phyloP scores from a whole-genome alignment of 1,139 yeast genomes.

The Spencermartinsiella ligniputridi region DNA sequence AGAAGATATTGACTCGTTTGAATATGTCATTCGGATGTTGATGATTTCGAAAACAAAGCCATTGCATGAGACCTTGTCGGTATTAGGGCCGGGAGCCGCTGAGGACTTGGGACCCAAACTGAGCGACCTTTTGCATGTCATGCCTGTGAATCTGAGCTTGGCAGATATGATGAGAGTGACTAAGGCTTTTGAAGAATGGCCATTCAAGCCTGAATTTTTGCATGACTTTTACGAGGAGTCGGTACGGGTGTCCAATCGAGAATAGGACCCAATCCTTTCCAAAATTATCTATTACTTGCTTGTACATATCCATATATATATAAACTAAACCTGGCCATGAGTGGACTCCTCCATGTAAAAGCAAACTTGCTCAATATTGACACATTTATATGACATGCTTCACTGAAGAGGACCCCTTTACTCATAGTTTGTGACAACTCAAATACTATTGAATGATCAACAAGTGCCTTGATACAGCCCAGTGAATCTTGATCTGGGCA shows the following conservation, averaged over 20 bases:
- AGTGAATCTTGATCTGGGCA: too few relatives aligned
- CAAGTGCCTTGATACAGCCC: too few relatives aligned
- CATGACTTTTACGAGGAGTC: slow-evolving; percentile 39
- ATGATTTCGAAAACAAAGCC: slow-evolving; percentile 51
- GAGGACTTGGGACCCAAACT: slow-evolving; percentile 50
- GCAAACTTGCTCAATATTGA: too few relatives aligned
- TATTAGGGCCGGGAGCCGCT: slow-evolving; percentile 76
- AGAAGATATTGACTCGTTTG: slow-evolving; percentile 52
- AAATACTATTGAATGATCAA: too few relatives aligned
- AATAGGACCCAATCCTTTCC: too few relatives aligned
- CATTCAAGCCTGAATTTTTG: slow-evolving; percentile 68
- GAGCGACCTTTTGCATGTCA: slow-evolving; percentile 41
- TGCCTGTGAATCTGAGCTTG: slow-evolving; percentile 47
- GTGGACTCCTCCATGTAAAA: too few relatives aligned
- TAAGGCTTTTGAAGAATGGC: slow-evolving; percentile 64
- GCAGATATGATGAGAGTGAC: slow-evolving; percentile 53
- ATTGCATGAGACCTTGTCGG: slow-evolving; percentile 45
- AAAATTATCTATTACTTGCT: too few relatives aligned
- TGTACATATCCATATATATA: too few relatives aligned
- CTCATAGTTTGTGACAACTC: too few relatives aligned
- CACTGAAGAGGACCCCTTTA: too few relatives aligned
- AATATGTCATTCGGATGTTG: slow-evolving; percentile 61
- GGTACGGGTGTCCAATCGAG: not conserved
- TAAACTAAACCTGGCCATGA: too few relatives aligned
- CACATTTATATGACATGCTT: too few relatives aligned